Base-by-base conservation (phyloP, 331 rosid species). In the Phaseolus coccineus region DNA sequence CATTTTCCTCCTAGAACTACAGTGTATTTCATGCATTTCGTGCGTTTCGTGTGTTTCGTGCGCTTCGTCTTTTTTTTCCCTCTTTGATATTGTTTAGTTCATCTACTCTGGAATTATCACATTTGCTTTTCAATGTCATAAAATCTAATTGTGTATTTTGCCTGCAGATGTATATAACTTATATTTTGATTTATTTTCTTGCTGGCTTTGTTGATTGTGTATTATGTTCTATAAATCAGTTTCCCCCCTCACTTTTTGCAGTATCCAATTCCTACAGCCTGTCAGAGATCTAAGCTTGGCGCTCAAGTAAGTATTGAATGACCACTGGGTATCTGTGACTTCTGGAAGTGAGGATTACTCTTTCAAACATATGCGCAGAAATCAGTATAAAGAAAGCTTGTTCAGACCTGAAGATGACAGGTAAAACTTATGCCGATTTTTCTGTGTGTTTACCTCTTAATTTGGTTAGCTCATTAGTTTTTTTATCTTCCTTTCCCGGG, bases 311-410 rank as follows among this genome's bases (percentile, higher is more conserved):
- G 97, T 96, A 16, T 82, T 96, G 91, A 96, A 96, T 84, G 99
- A 96, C 82, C 91, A 88, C 51, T 96, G 99, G 99, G 99, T 96
- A 35, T 96, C 99, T 71, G 99, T 96, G 83, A 96, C 99, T 72
- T 96, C 99, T 35, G 99, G 99, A 81, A 93, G 99, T 86, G 99
- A 96, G 90, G 99, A 96, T 84, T 96, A 93, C 87, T 96, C 99
- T 83, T 96, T 96, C 82, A 96, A 96, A 74, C 99, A 96, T 80
- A 96, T 96, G 98, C 97, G 98, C 77, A 89, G 91, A 82, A 96
- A 96, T 87, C 99, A 96, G 77, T 96, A 96, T 57, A 98, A 96
- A 85, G 99, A 96, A 87, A 93, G 96, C 89, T 83, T 96, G 66
- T 96, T 96, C 84, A 87, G 96, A 86, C 93, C 98, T 71, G 99